These are phyloP conservation scores for Xerocomellus chrysenteron DNA, from an alignment of 768 basidiomycete genomes.

Conservation along the genomic window DNA sequence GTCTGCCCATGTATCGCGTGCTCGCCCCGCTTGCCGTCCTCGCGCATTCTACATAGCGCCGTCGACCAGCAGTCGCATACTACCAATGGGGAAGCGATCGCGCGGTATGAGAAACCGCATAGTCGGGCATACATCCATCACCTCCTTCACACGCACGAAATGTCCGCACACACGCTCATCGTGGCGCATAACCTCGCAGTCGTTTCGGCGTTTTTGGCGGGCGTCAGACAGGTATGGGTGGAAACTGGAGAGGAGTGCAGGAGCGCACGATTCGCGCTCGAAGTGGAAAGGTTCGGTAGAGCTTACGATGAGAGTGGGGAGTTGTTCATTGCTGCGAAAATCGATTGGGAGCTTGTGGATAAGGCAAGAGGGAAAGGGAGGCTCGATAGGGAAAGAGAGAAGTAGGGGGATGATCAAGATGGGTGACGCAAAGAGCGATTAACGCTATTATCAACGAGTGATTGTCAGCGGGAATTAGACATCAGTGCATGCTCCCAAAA, in stretches of 20 bases:
- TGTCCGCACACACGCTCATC: constrained; percentile 79
- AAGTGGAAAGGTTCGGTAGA: constrained; percentile 50
- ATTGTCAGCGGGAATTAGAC: not conserved
- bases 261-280: constrained; percentile 35
- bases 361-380: constrained; percentile 73
- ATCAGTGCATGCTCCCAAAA: not conserved
- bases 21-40: constrained; percentile 41
- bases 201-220: constrained; percentile 61
- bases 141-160: constrained; percentile 84
- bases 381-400: constrained; percentile 60
- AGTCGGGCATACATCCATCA: constrained; percentile 77
- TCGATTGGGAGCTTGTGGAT: constrained; percentile 65
- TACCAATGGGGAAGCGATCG: not conserved
- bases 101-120: constrained; percentile 33
- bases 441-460: not conserved
- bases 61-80: constrained; percentile 35
- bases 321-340: constrained; percentile 52
- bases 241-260: not conserved
- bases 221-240: constrained; percentile 44
- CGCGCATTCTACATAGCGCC: constrained; percentile 44
- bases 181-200: constrained; percentile 74
- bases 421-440: not conserved
- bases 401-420: constrained; percentile 16
- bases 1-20: constrained; percentile 59
- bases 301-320: constrained; percentile 49